phyloP scores from a whole-genome alignment of 768 basidiomycete genomes.

The Neoboletus brunneissimus region DNA sequence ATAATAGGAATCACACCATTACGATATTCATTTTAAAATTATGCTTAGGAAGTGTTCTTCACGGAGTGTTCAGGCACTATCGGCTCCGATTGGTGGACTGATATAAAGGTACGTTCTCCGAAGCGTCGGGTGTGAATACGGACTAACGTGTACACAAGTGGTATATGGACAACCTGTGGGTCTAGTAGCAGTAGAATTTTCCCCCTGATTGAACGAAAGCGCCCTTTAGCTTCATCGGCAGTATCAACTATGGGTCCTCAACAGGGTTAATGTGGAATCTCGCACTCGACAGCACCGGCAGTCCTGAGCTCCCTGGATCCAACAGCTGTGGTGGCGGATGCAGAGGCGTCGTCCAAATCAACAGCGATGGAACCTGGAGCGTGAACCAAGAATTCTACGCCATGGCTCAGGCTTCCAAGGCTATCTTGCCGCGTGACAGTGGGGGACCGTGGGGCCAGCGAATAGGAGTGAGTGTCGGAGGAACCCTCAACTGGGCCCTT shows the following conservation, averaged over 20 bases:
- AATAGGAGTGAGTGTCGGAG: slow-evolving; percentile 61
- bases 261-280: slow-evolving; percentile 74
- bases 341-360: slow-evolving; percentile 63
- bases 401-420: slow-evolving; percentile 75
- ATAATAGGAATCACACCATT: not conserved
- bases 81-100: slow-evolving; percentile 75
- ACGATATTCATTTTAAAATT: not conserved
- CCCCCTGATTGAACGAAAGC: slow-evolving; percentile 22
- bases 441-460: slow-evolving; percentile 69
- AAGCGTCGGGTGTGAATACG: not conserved
- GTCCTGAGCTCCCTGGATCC: slow-evolving; percentile 64
- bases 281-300: slow-evolving; percentile 58
- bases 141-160: slow-evolving; percentile 40
- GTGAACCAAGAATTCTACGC: slow-evolving; percentile 77
- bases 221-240: slow-evolving; percentile 39
- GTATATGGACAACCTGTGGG: slow-evolving; percentile 67
- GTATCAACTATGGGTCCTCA: slow-evolving; percentile 30
- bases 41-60: slow-evolving; percentile 39
- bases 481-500: slow-evolving; percentile 54
- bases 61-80: slow-evolving; percentile 65
- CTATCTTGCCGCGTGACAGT: slow-evolving; percentile 62
- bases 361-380: slow-evolving; percentile 57
- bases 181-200: slow-evolving; percentile 4
- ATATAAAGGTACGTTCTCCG: slow-evolving; percentile 57
- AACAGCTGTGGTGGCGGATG: slow-evolving; percentile 65